Conservation (phyloP, 345 rosid genomes). For the Citrus hindsii region DNA sequence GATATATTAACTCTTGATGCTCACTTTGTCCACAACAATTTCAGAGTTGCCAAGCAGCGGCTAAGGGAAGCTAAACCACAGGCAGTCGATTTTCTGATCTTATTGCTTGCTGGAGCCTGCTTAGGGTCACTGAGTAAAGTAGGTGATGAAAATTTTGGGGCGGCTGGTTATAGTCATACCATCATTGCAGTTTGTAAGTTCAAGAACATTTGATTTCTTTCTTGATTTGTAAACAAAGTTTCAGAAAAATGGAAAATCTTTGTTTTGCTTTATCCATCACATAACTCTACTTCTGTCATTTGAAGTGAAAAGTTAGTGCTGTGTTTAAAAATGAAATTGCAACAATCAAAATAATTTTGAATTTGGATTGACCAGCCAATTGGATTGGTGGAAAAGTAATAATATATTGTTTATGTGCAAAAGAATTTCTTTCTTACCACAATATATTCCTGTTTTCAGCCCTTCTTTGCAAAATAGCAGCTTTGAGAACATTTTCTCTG, state of each 20-base stretch:
- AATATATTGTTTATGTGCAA: background rate
- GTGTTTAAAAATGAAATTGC: background rate
- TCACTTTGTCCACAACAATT: constrained; percentile 11
- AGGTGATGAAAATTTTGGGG: constrained; percentile 74
- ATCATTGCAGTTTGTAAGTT: constrained; percentile 95
- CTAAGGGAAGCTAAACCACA: constrained; percentile 75
- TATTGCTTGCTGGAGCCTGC: constrained; percentile 94
- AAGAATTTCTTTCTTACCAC: background rate
- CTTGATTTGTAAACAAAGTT: background rate
- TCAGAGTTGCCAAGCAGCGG: constrained; percentile 83
- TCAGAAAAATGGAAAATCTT: background rate
- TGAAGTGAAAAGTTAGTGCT: background rate
- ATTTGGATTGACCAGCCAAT: background rate
- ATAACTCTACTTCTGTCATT: background rate
- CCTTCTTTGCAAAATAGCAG: constrained; percentile 87
- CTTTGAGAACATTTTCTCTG: constrained; percentile 82
- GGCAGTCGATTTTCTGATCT: constrained; percentile 78
- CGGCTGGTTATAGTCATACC: constrained; percentile 65
- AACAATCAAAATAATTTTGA: background rate
- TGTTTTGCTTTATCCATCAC: background rate
- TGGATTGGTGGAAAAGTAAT: background rate
- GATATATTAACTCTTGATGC: background rate
- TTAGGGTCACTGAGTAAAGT: constrained; percentile 65
- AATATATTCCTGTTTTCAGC: constrained; percentile 45
- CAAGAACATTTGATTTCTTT: background rate